Conservation (phyloP, 2,329 filamentous ascomycete genomes). For the Cytospora piceae region DNA sequence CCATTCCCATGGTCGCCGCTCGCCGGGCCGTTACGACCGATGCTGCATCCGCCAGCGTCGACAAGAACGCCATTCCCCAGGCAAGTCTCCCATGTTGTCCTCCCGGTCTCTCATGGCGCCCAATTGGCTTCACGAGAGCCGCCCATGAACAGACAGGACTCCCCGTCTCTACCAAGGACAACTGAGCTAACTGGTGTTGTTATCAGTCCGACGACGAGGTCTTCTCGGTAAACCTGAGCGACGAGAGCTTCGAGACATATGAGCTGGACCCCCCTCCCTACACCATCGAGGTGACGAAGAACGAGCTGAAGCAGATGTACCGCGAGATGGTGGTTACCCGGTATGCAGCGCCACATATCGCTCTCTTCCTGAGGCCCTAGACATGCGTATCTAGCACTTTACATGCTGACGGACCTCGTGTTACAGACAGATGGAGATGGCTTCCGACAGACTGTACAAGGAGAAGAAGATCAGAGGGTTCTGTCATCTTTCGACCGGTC, state of each 20-base stretch:
- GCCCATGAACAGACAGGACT: background rate
- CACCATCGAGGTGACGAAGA: constrained; percentile 92
- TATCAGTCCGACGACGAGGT: constrained; percentile 86
- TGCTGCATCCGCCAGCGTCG: constrained; percentile 87
- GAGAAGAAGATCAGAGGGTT: constrained; percentile 99
- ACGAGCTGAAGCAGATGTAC: constrained; percentile 99
- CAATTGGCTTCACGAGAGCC: constrained; percentile 6
- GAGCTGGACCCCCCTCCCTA: constrained; percentile 96
- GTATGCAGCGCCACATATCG: constrained; percentile 57
- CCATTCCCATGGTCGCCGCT: constrained; percentile 50
- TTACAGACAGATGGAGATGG: constrained; percentile 97
- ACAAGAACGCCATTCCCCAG: constrained; percentile 68
- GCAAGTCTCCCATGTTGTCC: constrained; percentile 39
- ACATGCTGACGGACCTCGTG: constrained; percentile 26
- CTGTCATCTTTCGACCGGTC: constrained; percentile 97
- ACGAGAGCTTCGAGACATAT: constrained; percentile 99
- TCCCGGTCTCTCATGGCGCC: background rate
- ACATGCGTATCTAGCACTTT: background rate
- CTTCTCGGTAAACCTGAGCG: constrained; percentile 89
- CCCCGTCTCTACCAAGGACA: constrained; percentile 30
- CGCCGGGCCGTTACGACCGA: constrained; percentile 89
- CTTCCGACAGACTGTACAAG: constrained; percentile 98
- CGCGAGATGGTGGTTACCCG: constrained; percentile 93
- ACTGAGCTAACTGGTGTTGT: constrained; percentile 21
- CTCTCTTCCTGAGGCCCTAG: constrained; percentile 1